Evolutionary conservation across 202 grass and related monocot species (phyloP).

Genomic region (Setaria viridis): DNA sequence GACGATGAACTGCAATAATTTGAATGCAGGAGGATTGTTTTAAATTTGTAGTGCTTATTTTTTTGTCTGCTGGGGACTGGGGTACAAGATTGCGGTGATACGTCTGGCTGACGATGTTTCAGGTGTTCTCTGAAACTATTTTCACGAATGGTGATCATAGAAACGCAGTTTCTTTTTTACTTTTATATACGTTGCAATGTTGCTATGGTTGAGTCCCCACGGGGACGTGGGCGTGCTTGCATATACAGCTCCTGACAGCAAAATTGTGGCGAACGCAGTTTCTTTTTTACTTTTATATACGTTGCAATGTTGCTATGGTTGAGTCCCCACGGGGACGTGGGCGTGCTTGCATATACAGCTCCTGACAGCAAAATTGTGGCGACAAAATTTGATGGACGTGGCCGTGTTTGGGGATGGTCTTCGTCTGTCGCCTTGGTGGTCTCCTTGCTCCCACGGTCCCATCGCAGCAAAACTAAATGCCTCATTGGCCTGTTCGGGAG

Average conservation of each 20-base stretch:
- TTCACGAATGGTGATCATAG: too few relatives aligned
- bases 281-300: background rate
- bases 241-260: background rate
- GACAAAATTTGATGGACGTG: background rate
- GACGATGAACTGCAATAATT: conserved; percentile 53
- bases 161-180: background rate
- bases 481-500: background rate
- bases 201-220: too few relatives aligned
- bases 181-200: background rate
- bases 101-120: background rate
- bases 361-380: background rate
- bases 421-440: too few relatives aligned
- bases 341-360: background rate
- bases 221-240: background rate
- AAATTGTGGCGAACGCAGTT: background rate
- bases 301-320: background rate
- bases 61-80: background rate
- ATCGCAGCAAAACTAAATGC: background rate
- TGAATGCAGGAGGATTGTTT: conserved; percentile 46
- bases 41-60: background rate
- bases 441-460: too few relatives aligned
- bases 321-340: too few relatives aligned
- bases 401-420: background rate
- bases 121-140: background rate
- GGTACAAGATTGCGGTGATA: background rate